Evolutionary conservation across 2,329 filamentous ascomycete species (phyloP), one percentile per base, ranked within the genome.

Genomic region (Colletotrichum liaoningense): DNA sequence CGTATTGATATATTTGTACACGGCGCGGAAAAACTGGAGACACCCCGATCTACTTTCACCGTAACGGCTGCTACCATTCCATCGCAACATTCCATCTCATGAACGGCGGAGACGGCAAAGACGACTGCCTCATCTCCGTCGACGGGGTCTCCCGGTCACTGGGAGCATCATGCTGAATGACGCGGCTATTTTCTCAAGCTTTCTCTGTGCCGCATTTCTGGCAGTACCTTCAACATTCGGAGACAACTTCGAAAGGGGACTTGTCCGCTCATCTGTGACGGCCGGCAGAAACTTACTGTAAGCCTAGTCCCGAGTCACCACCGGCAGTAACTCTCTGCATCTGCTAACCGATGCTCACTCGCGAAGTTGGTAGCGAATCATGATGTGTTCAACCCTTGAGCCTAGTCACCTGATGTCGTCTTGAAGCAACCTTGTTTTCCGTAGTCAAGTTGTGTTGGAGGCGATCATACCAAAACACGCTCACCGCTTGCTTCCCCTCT

Each of bases 1-100:
- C 42, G n/a, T 12, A 24, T 16, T 28, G 46, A 7, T 35, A 49
- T 16, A 30, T 35, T 35, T 35, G 33, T 4, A 24, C 19, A 24
- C 28, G 55, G 19, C 16, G 56, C 42, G 35, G 30, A 22, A 38
- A 12, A 14, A 33, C 46, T 11, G 38, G 42, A 30, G 26, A 57
- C 22, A 22, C 8, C 24, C 16, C 69, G 56, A 71, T 60, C 38
- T 52, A 24, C 38, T 55, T 16, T 30, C 49, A 59, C 58, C 58
- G 65, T 42, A 59, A 59, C 42, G 58, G 58, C 35, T 65, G 58
- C 52, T 72, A 54, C 58, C 58, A 65, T 72, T 69, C 28, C 69
- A 68, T 63, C 46, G 24, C 55, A 56, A 35, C 55, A 69, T 56
- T 30, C 24, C 66, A 65, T 73, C 65, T 69, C n/a, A 11, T 24